Evolutionary conservation across 2,329 filamentous ascomycete genomes (phyloP).

Genomic region (Pseudocercospora musae): DNA sequence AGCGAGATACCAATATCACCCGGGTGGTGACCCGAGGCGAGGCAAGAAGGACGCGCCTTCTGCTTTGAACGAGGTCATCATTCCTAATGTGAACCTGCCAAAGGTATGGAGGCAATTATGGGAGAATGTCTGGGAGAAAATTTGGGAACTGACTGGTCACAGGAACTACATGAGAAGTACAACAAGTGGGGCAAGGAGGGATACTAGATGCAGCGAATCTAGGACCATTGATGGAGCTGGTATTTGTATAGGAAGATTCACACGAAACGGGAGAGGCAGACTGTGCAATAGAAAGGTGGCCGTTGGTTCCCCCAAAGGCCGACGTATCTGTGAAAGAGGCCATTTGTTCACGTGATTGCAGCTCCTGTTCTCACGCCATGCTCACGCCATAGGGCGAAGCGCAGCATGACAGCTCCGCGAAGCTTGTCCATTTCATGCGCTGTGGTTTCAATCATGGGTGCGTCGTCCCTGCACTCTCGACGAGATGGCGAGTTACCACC

Average conservation of each 20-base stretch:
- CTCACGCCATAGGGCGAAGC: not conserved
- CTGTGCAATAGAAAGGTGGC: conserved; percentile 11
- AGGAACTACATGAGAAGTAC: conserved; percentile 92
- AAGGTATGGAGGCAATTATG: conserved; percentile 57
- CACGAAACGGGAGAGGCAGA: not conserved
- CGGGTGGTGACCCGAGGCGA: conserved; percentile 74
- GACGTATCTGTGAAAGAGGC: not conserved
- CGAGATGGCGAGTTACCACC: too few species aligned
- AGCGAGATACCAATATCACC: conserved; percentile 66
- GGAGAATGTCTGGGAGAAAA: not conserved
- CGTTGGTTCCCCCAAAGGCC: not conserved
- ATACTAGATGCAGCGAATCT: conserved; percentile 51
- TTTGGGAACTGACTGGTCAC: conserved; percentile 11
- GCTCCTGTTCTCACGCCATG: not conserved
- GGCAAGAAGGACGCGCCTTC: conserved; percentile 85
- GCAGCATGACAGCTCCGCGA: not conserved
- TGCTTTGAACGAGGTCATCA: conserved; percentile 89
- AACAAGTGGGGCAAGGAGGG: conserved; percentile 99
- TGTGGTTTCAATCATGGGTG: too few species aligned
- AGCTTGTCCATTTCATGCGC: too few species aligned
- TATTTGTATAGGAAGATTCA: not conserved
- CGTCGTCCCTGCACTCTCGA: too few species aligned
- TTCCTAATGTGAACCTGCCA: conserved; percentile 89
- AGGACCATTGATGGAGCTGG: not conserved
- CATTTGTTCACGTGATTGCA: conserved; percentile 1